Evolutionary conservation across 1,139 yeast species (phyloP).

Genomic region (Hyphopichia burtonii): DNA sequence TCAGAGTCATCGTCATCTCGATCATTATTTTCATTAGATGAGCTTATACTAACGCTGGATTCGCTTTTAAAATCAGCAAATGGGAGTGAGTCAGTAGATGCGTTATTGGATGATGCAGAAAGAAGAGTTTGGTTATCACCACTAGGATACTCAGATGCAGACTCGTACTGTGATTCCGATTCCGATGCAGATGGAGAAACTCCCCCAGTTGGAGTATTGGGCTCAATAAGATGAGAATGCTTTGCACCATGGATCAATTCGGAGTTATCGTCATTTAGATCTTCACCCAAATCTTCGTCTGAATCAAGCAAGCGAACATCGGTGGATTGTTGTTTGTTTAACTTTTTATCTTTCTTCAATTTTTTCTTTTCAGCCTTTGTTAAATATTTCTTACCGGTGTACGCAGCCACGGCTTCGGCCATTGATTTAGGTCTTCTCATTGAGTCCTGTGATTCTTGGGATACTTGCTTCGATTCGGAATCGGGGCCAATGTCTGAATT

Average conservation of each 20-base stretch:
- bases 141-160: slow-evolving; percentile 28
- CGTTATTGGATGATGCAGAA: neutral
- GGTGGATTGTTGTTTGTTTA: slow-evolving; percentile 4
- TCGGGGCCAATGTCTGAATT: too few species aligned
- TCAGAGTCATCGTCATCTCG: slow-evolving; percentile 6
- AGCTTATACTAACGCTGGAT: slow-evolving; percentile 3
- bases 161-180: slow-evolving; percentile 25
- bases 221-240: neutral
- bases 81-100: slow-evolving; percentile 7
- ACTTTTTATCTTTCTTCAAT: slow-evolving; percentile 23
- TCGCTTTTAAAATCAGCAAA: slow-evolving; percentile 8
- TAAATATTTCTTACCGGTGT: slow-evolving; percentile 52
- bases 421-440: slow-evolving; percentile 45
- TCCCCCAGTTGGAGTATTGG: neutral
- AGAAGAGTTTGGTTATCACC: neutral
- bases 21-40: slow-evolving; percentile 17
- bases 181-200: slow-evolving; percentile 11
- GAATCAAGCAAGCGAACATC: slow-evolving; percentile 16
- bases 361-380: slow-evolving; percentile 37
- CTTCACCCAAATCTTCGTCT: slow-evolving; percentile 25
- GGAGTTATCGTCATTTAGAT: slow-evolving; percentile 6
- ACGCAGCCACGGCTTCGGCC: slow-evolving; percentile 64
- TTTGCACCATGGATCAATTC: neutral
- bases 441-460: slow-evolving; percentile 1
- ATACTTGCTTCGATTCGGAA: neutral